phyloP scores from a whole-genome alignment of 371 early-diverging fungal genomes.

The Mucor saturninus region DNA sequence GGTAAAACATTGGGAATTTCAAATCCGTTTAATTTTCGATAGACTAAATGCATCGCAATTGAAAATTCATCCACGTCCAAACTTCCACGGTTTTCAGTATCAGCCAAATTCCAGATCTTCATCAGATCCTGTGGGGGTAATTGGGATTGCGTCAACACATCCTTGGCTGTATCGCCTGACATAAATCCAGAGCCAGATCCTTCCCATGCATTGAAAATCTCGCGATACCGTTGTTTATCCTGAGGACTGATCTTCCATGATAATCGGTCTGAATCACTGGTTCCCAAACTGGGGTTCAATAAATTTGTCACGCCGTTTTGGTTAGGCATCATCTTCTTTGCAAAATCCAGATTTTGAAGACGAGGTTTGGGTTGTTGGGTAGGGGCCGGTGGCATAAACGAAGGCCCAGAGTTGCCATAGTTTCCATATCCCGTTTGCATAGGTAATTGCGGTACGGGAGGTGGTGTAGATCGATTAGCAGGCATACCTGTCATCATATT shows the following conservation, averaged over 20 bases:
- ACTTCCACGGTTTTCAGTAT: conserved; percentile 50
- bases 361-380: conserved; percentile 34
- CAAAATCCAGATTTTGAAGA: conserved; percentile 49
- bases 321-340: conserved; percentile 59
- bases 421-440: conserved; percentile 24
- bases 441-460: conserved; percentile 23
- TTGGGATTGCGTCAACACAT: conserved; percentile 68
- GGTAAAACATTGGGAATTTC: conserved; percentile 82
- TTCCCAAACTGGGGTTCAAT: conserved; percentile 32
- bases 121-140: conserved; percentile 42
- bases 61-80: conserved; percentile 58
- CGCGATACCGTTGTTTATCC: conserved; percentile 82
- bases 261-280: conserved; percentile 23
- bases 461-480: conserved; percentile 12
- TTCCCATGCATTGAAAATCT: conserved; percentile 88
- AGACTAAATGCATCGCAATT: conserved; percentile 62
- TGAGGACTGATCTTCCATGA: conserved; percentile 82
- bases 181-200: conserved; percentile 77
- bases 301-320: conserved; percentile 44
- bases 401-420: conserved; percentile 32
- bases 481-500: conserved; percentile 6
- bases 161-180: conserved; percentile 80
- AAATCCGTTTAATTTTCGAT: conserved; percentile 76
- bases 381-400: conserved; percentile 20
- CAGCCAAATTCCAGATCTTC: conserved; percentile 58